Base-by-base conservation (phyloP, 805 yeast genomes). In the Starmerella bombi region DNA sequence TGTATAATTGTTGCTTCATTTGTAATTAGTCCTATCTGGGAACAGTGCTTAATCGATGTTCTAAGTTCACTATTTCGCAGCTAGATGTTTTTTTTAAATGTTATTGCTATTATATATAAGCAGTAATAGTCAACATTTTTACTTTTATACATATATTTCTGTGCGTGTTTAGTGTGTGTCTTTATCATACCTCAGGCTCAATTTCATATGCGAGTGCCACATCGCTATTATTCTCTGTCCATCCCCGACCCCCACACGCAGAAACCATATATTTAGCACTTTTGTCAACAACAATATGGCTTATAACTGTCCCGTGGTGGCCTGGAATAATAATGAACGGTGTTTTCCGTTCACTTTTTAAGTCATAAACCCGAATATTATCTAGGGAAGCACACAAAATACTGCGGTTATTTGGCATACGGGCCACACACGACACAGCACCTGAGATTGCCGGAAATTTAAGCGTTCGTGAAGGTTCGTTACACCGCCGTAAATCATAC, bases 281-380 rank as follows among this genome's bases (percentile, higher is more conserved):
- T 23, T 88, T 88, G 59, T 88, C 97, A 18, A 86, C 77, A 40
- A 73, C 67, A 47, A 91, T 63, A 38, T 75, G 74, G 36, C 93
- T 80, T 25, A 91, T 64, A 3, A 75, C 73, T 21, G 96, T 94
- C 36, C 98, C 97, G 55, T 83, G 94, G 59, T 91, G 97, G 1
- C 98, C 97, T 0, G 98, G 95, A 9, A 91, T 71, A 51, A 93
- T 86, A 58, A 78, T 69, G 56, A 88, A 91, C 15, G 96, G 96
- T 7, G 79, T 54, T 12, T 50, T 52, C 14, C 50, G 43, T 53
- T 48, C 44, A 53, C 48, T 68, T 60, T 56, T 46, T 43, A 85
- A 65, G 54, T 91, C 93, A 61, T 84, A 91, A 22, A 91, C 62
- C 52, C 98, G 68, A 28, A 91, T 76, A 54, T 91, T 91, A 56